phyloP scores from a whole-genome alignment of 208 protist genomes.

The Acanthamoeba pearcei region DNA sequence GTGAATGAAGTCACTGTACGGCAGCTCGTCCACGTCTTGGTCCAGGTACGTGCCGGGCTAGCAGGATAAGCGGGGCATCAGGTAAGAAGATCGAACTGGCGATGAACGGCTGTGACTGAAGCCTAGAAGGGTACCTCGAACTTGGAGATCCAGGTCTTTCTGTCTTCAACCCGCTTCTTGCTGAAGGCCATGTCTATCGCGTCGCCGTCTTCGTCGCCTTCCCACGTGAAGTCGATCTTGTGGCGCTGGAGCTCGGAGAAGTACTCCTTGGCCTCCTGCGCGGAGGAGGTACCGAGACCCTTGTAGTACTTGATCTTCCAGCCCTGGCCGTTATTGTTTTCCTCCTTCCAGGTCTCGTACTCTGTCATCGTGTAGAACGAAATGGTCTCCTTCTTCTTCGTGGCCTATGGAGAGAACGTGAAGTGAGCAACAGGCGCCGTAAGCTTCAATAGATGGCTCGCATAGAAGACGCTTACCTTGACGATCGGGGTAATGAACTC shows the following conservation, averaged over 20 bases:
- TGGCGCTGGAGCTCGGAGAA: conserved; percentile 99
- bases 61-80: neutral
- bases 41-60: conserved; percentile 85
- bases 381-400: conserved; percentile 89
- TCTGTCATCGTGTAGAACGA: conserved; percentile 99
- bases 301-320: conserved; percentile 99
- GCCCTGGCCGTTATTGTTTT: conserved; percentile 88
- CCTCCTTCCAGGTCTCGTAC: conserved; percentile 94
- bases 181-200: conserved; percentile 99
- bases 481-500: conserved; percentile 99
- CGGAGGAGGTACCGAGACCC: conserved; percentile 97
- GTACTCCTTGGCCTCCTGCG: conserved; percentile 99
- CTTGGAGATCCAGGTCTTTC: conserved; percentile 98
- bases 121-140: conserved; percentile 89
- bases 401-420: conserved; percentile 80
- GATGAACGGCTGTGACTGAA: neutral
- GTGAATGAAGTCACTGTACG: conserved; percentile 97
- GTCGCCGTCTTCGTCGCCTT: conserved; percentile 92
- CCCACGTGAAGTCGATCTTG: conserved; percentile 96
- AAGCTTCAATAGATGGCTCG: neutral
- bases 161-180: conserved; percentile 98
- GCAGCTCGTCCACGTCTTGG: conserved; percentile 75
- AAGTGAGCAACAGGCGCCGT: neutral
- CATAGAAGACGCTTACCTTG: conserved; percentile 91
- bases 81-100: too few species aligned